phyloP scores from a whole-genome alignment of 116 monocot genomes.

The Trichopus zeylanicus region DNA sequence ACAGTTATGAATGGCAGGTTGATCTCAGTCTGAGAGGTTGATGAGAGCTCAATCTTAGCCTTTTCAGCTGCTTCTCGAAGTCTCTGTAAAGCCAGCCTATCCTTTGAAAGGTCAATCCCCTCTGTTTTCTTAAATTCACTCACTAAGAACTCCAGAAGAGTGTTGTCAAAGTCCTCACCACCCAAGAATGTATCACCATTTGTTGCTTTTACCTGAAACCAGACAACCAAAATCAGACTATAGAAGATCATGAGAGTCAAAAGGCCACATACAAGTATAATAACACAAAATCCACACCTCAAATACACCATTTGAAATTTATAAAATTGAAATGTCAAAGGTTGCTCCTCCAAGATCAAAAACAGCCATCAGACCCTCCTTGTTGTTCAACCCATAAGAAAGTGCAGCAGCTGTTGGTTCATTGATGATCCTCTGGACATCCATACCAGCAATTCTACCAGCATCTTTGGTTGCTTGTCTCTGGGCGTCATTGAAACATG shows the following conservation, averaged over 20 bases:
- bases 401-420: conserved; percentile 47
- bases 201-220: conserved; percentile 41
- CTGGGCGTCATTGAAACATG: conserved; percentile 48
- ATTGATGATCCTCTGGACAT: conserved; percentile 38
- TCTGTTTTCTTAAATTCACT: conserved; percentile 42
- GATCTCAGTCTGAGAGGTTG: conserved; percentile 46
- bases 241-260: background rate
- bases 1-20: conserved; percentile 48
- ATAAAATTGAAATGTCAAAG: conserved; percentile 38
- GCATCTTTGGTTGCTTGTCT: conserved; percentile 44
- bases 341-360: conserved; percentile 48
- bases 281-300: conserved; percentile 16
- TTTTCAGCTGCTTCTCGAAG: conserved; percentile 53
- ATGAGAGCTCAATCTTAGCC: conserved; percentile 52
- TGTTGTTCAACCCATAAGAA: conserved; percentile 45
- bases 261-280: too few species aligned
- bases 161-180: conserved; percentile 53
- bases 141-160: conserved; percentile 35
- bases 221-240: background rate
- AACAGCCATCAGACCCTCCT: conserved; percentile 40
- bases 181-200: conserved; percentile 56
- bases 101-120: conserved; percentile 43
- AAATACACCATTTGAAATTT: conserved; percentile 47
- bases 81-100: conserved; percentile 34
- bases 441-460: conserved; percentile 37